phyloP scores from a whole-genome alignment of 75 land plant genomes.

The Larix kaempferi region DNA sequence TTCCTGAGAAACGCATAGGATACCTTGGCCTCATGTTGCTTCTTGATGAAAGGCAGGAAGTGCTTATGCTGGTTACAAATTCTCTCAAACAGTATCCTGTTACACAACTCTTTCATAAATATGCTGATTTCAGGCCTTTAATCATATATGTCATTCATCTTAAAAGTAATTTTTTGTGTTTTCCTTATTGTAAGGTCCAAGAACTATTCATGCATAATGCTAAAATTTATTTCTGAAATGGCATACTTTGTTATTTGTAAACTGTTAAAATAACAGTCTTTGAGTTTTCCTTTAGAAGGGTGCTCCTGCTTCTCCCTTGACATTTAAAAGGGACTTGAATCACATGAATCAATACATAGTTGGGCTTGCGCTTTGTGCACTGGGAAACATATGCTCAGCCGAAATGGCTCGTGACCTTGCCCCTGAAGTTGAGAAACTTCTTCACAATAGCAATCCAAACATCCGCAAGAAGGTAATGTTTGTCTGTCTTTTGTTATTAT shows the following conservation, averaged over 20 bases:
- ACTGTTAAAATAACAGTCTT: not conserved
- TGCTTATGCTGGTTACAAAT: constrained; percentile 99
- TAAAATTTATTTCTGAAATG: not conserved
- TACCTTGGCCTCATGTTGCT: constrained; percentile 98
- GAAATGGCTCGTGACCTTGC: constrained; percentile 99
- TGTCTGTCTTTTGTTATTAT: not conserved
- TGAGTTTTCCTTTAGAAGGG: not conserved
- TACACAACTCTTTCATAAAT: not conserved
- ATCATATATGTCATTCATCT: not conserved
- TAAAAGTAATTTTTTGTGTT: not conserved
- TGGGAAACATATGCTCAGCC: constrained; percentile 97
- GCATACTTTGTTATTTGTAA: not conserved
- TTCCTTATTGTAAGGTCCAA: not conserved
- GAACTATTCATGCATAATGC: too few species aligned
- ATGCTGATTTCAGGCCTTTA: not conserved
- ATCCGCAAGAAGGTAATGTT: constrained; percentile 79
- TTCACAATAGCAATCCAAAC: constrained; percentile 85
- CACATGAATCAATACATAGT: constrained; percentile 90
- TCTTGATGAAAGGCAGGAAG: constrained; percentile 99
- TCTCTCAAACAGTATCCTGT: constrained; percentile 95
- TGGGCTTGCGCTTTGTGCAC: constrained; percentile 98
- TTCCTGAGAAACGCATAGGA: constrained; percentile 98
- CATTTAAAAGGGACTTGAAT: constrained; percentile 76
- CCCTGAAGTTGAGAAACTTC: constrained; percentile 90
- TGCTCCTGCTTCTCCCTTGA: constrained; percentile 32